These are phyloP conservation scores for Cornus florida DNA, from an alignment of 148 eudicot species.

Conservation along the genomic window DNA sequence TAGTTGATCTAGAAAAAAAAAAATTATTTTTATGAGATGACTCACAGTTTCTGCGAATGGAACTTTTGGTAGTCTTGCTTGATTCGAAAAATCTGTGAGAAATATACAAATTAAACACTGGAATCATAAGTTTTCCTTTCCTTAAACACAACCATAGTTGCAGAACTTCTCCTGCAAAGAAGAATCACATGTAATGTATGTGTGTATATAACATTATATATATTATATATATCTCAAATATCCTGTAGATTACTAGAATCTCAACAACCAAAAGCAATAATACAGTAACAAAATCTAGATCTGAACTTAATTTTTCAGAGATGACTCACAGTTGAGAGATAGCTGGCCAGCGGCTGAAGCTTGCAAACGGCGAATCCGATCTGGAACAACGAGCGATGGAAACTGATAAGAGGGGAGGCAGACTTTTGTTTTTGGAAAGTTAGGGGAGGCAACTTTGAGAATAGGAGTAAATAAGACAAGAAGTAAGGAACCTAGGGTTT, in stretches of 20 bases:
- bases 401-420: no score
- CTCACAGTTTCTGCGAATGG: slow-evolving; percentile 89
- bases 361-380: no score
- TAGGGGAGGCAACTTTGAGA: no score
- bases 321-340: no score
- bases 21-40: background rate
- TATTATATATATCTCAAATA: background rate
- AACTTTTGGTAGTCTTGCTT: slow-evolving; percentile 94
- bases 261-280: background rate
- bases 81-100: slow-evolving; percentile 69
- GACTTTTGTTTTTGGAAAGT: no score
- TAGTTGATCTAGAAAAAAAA: no score
- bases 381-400: no score
- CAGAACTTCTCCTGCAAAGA: slow-evolving; percentile 81
- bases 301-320: no score
- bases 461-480: no score
- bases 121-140: background rate
- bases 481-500: no score
- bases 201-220: background rate
- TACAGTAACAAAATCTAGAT: background rate
- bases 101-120: background rate
- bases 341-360: no score
- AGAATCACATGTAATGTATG: background rate
- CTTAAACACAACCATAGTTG: slow-evolving; percentile 67
- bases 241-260: background rate